Percentiles rank a stretch among this genome's conserved stretches.
phyloP scores from a whole-genome alignment of 2,329 filamentous ascomycete genomes.

The Fusarium agapanthi region DNA sequence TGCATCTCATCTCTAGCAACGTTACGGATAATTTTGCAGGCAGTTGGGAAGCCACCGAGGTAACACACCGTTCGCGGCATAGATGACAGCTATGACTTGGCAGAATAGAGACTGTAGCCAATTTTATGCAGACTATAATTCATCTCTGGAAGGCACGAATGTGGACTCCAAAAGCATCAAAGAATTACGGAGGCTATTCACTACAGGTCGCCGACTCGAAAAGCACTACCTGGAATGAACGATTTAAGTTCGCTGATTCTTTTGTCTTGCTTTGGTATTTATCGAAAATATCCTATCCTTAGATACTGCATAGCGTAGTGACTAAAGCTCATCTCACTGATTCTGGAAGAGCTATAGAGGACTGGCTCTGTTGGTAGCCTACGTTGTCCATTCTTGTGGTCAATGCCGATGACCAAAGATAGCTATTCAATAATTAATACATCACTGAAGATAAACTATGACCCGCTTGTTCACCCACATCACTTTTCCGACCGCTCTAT shows the following conservation, averaged over 20 bases:
- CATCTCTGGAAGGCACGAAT: background rate
- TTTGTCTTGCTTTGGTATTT: background rate
- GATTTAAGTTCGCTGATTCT: background rate
- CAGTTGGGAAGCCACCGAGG: background rate
- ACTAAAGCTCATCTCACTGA: background rate
- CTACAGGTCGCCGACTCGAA: background rate
- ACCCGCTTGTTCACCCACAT: background rate
- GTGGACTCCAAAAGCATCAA: background rate
- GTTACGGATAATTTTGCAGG: background rate
- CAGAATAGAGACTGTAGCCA: too few relatives aligned
- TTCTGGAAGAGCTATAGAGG: background rate
- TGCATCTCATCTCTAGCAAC: background rate
- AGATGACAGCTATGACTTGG: background rate
- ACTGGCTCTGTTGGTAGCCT: background rate
- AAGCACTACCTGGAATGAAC: background rate
- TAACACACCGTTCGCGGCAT: fast-evolving
- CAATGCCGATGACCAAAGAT: fast-evolving
- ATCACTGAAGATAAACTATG: fast-evolving
- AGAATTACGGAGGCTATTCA: background rate
- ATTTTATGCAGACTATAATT: too few relatives aligned
- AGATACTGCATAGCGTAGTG: background rate
- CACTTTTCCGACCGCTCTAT: background rate
- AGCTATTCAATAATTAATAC: background rate
- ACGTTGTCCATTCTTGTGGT: background rate
- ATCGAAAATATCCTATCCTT: background rate